phyloP scores from a whole-genome alignment of 2,329 filamentous ascomycete species.

The Trichophaea hybrida region DNA sequence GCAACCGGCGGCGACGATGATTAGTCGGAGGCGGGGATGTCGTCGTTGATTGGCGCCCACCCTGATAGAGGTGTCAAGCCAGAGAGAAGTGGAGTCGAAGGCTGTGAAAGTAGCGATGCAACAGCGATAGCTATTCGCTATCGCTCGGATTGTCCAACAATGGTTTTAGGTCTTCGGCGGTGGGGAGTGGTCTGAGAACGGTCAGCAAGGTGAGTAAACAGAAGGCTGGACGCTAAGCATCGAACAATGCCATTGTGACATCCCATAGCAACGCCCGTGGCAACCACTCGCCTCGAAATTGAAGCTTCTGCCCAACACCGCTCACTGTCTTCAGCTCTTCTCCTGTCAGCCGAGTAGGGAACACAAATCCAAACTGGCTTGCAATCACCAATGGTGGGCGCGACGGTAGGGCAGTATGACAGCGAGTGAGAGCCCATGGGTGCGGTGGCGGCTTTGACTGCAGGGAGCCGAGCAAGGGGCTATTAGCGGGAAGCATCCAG shows the following conservation, averaged over 20 bases:
- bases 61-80: neutral
- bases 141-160: neutral
- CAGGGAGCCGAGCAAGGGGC: neutral
- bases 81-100: neutral
- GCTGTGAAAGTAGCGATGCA: too few relatives aligned
- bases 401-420: neutral
- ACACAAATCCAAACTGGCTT: neutral
- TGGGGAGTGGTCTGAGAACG: neutral
- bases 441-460: neutral
- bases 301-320: neutral
- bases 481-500: neutral
- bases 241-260: slow-evolving; percentile 3
- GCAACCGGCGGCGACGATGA: too few relatives aligned
- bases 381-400: neutral
- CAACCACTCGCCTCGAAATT: too few relatives aligned
- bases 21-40: neutral
- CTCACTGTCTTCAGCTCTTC: neutral
- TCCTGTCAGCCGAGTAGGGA: neutral
- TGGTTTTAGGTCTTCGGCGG: neutral
- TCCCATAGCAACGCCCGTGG: neutral
- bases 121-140: neutral
- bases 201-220: neutral
- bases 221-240: neutral
- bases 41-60: neutral
- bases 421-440: neutral